phyloP scores from a whole-genome alignment of 805 yeast species.

The Brettanomyces naardenensis region DNA sequence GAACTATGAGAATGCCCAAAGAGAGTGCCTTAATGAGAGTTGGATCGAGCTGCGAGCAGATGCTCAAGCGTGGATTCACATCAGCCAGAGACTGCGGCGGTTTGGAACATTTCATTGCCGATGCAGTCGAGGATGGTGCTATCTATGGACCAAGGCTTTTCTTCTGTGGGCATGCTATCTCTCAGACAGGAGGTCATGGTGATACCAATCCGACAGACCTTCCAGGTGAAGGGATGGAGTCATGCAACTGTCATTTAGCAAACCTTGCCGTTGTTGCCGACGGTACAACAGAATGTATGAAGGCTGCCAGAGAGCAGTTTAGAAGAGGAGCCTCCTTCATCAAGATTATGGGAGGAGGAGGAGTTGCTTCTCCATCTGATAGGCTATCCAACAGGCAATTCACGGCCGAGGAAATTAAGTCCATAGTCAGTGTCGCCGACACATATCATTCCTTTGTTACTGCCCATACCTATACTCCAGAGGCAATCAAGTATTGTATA shows the following conservation, averaged over 20 bases:
- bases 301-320: constrained; percentile 20
- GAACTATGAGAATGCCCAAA: constrained; percentile 14
- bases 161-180: constrained; percentile 19
- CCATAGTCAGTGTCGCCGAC: constrained; percentile 20
- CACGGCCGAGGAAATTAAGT: constrained; percentile 20
- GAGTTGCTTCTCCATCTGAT: constrained; percentile 25
- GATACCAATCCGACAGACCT: constrained; percentile 17
- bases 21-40: constrained; percentile 17
- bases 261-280: constrained; percentile 19
- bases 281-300: constrained; percentile 20
- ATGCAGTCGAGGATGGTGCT: constrained; percentile 21
- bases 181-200: constrained; percentile 26
- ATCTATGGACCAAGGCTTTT: constrained; percentile 21
- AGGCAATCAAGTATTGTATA: constrained; percentile 18
- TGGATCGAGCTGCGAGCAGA: constrained; percentile 11
- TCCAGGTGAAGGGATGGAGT: constrained; percentile 18
- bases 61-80: constrained; percentile 22
- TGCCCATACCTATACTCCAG: constrained; percentile 23
- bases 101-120: constrained; percentile 14
- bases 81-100: constrained; percentile 22
- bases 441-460: constrained; percentile 22
- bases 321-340: constrained; percentile 22
- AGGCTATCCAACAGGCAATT: constrained; percentile 19
- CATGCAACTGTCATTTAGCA: constrained; percentile 19
- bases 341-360: constrained; percentile 25